Conservation (phyloP, 129 eudicot genomes). For the Artemisia argyi region DNA sequence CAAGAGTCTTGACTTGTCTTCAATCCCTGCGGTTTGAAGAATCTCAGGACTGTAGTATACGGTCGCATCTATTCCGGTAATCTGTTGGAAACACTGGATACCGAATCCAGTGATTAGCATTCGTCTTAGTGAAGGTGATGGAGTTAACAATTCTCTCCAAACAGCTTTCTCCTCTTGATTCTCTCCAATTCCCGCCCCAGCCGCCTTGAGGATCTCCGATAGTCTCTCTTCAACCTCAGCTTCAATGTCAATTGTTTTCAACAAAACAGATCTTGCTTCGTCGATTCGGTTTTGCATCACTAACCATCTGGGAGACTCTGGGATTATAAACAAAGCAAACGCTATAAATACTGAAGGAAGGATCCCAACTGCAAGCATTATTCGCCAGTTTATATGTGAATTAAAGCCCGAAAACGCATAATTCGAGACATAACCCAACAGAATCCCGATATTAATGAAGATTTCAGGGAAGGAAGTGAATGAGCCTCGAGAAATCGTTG, state of each 20-base stretch:
- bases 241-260: slow-evolving; percentile 55
- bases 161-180: slow-evolving; percentile 64
- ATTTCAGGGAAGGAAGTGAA: slow-evolving; percentile 86
- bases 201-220: slow-evolving; percentile 65
- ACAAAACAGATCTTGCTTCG: slow-evolving; percentile 57
- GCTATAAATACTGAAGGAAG: slow-evolving; percentile 74
- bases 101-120: slow-evolving; percentile 81
- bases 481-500: slow-evolving; percentile 63
- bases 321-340: slow-evolving; percentile 62
- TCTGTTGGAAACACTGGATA: slow-evolving; percentile 72
- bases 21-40: slow-evolving; percentile 56
- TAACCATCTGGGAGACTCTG: slow-evolving; percentile 89
- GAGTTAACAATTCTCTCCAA: slow-evolving; percentile 68
- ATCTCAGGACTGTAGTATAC: slow-evolving; percentile 82
- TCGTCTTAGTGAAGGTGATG: slow-evolving; percentile 54
- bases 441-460: slow-evolving; percentile 70
- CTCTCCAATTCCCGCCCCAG: slow-evolving; percentile 47
- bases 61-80: slow-evolving; percentile 76
- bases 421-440: slow-evolving; percentile 78
- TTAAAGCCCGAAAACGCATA: slow-evolving; percentile 72
- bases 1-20: slow-evolving; percentile 50
- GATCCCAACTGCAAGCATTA: slow-evolving; percentile 83
- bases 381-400: slow-evolving; percentile 66
- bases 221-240: slow-evolving; percentile 68
- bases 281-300: slow-evolving; percentile 78